A percentile compares a stretch with the other conserved stretches of the same genome.
Evolutionary conservation across 768 basidiomycete genomes (phyloP).

Genomic region (Russula virescens): DNA sequence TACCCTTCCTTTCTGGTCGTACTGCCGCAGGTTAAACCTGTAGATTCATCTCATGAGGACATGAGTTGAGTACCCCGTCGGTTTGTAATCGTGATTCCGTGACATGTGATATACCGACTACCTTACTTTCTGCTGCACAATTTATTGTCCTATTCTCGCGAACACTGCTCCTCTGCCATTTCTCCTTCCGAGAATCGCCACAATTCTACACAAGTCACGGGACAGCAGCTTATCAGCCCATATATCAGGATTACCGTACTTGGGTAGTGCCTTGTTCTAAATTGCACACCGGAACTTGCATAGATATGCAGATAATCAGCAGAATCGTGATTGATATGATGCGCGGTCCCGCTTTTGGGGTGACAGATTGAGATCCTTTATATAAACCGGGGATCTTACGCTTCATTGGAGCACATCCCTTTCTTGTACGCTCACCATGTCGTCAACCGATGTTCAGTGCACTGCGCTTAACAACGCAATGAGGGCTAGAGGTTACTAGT

Average conservation of each 20-base stretch:
- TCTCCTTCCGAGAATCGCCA: too few species aligned
- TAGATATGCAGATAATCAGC: neutral
- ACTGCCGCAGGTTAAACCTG: neutral
- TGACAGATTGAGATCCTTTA: neutral
- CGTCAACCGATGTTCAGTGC: constrained; percentile 48
- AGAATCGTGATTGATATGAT: neutral
- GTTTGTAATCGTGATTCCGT: neutral
- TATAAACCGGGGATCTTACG: neutral
- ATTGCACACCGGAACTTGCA: too few species aligned
- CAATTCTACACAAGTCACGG: too few species aligned
- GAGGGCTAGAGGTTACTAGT: constrained; percentile 39
- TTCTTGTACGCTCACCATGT: constrained; percentile 32
- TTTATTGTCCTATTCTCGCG: too few species aligned
- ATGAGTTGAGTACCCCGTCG: too few species aligned
- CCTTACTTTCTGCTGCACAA: too few species aligned
- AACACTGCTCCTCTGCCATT: too few species aligned
- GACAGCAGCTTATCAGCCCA: neutral
- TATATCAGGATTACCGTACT: neutral
- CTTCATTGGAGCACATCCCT: neutral
- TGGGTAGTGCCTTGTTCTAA: neutral
- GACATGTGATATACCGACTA: too few species aligned
- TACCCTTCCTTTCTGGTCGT: neutral
- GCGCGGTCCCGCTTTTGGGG: neutral
- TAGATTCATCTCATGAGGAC: neutral
- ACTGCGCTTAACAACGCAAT: constrained; percentile 51